Base-by-base conservation (phyloP, 2,329 filamentous ascomycete genomes). In the Penicillium corylophilum region DNA sequence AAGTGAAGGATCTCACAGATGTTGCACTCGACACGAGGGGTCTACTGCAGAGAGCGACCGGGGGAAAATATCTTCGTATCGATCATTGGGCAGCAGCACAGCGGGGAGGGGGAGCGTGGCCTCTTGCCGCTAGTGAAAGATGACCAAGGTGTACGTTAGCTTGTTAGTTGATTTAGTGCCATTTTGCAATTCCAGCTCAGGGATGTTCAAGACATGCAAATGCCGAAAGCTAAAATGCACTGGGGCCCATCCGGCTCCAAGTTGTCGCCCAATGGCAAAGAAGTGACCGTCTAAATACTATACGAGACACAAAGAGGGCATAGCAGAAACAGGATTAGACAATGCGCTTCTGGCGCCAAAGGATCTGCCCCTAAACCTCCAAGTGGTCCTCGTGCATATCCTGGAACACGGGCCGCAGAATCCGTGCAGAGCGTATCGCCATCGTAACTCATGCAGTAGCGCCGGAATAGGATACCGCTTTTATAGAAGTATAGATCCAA, bases 401-500 rank as follows among this genome's bases (percentile, higher is more conserved):
- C 56, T 55, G 56, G 54, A 51, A 57, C 48, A 46, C 46, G 40
- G 47, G 18, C 51, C 39, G 50, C 54, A 53, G 44, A 33, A 43
- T 20, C 31, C 35, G 31, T 54, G 56, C 54, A 56, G 50, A 51
- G 53, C 45, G 43, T 47, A 51, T 57, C 29, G 45, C 51, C 23
- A 15, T 23, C 20, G 43, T 35, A 44, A 22, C 5, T 6, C 28
- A 6, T 26, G 39, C 39, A 8, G 22, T 26, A 38, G 18, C 3
- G 35, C 29, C 29, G 12, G 35, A 39, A 15, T 22, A 22, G 20
- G 13, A 3, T 9, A 16, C 31, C 9, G 31, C 2, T 12, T 13
- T 38, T 22, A 6, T 16, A 2, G 13, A 5, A 10, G 9, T 10
- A 38, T 20, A 12, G 18, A 18, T 18, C 31, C 5, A 35, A 35